Evolutionary conservation across 2,329 filamentous ascomycete genomes (phyloP).

Genomic region (Coniochaeta sp.): DNA sequence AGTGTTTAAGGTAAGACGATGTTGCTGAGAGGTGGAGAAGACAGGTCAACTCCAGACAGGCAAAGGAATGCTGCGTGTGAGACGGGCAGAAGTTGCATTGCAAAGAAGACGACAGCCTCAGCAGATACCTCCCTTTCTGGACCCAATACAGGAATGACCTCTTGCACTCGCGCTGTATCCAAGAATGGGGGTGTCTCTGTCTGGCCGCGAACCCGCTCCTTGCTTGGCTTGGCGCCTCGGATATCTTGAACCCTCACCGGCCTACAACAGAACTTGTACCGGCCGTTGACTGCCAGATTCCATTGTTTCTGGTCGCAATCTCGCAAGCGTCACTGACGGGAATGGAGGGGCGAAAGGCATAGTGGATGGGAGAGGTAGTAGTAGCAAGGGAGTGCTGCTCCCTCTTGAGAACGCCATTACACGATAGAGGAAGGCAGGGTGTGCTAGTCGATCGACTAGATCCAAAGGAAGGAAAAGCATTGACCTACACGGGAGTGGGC

Average conservation of each 20-base stretch:
- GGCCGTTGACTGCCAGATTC: slow-evolving; percentile 20
- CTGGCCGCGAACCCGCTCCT: not conserved
- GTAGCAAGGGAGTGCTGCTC: not conserved
- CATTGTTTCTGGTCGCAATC: slow-evolving; percentile 14
- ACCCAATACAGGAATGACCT: not conserved
- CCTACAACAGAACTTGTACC: not conserved
- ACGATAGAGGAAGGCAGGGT: not conserved
- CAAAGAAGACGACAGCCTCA: slow-evolving; percentile 1
- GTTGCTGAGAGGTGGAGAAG: slow-evolving; percentile 1
- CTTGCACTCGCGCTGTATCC: not conserved
- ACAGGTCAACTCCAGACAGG: not conserved
- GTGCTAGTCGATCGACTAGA: not conserved
- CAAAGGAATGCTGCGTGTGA: slow-evolving; percentile 3
- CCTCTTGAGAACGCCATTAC: not conserved
- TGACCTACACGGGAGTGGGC: not conserved
- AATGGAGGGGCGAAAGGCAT: slow-evolving; percentile 11
- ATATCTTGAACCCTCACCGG: not conserved
- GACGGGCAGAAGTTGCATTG: slow-evolving; percentile 3
- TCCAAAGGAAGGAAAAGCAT: not conserved
- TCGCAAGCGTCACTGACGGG: slow-evolving; percentile 16
- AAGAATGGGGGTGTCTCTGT: slow-evolving; percentile 2
- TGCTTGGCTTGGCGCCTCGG: not conserved
- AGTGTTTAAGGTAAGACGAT: slow-evolving; percentile 3
- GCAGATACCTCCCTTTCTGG: not conserved
- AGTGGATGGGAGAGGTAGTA: slow-evolving; percentile 4